Conservation (phyloP, 2,329 filamentous ascomycete species). For the Phialophora tarda region DNA sequence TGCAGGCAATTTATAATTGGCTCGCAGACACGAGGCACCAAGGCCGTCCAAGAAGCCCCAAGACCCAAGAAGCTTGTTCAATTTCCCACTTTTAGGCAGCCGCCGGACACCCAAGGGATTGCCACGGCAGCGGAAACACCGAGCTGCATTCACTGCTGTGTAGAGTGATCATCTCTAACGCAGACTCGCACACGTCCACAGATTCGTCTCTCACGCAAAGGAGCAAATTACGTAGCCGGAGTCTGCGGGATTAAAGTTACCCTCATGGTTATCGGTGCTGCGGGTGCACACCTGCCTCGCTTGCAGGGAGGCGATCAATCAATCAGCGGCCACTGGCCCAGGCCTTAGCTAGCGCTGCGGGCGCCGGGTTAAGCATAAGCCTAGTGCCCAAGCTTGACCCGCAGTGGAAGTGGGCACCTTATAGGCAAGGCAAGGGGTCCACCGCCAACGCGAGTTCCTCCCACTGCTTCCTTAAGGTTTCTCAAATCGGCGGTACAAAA, state of each 20-base stretch:
- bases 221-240: not conserved
- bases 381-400: slow-evolving; percentile 22
- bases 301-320: slow-evolving; percentile 7
- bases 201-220: not conserved
- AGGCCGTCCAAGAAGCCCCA: slow-evolving; percentile 29
- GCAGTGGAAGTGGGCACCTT: slow-evolving; percentile 14
- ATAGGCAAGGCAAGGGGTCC: slow-evolving; percentile 5
- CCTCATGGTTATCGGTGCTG: slow-evolving; percentile 1
- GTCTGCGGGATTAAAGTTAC: slow-evolving; percentile 7
- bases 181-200: not conserved
- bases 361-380: slow-evolving; percentile 23
- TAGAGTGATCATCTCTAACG: not conserved
- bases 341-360: slow-evolving; percentile 18
- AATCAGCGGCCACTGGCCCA: slow-evolving; percentile 18
- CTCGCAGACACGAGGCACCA: slow-evolving; percentile 7
- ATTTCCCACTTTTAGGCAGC: slow-evolving; percentile 14
- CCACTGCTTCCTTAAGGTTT: slow-evolving; percentile 1
- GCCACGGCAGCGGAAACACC: not conserved
- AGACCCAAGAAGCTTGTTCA: slow-evolving; percentile 18
- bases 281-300: slow-evolving; percentile 2
- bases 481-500: slow-evolving; percentile 4
- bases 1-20: slow-evolving; percentile 14
- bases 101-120: not conserved
- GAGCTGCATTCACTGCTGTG: not conserved
- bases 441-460: not conserved